Evolutionary conservation across 75 land plant genomes (phyloP), one percentile per base, ranked within the genome.

Genomic region (Adiantum capillusveneris): DNA sequence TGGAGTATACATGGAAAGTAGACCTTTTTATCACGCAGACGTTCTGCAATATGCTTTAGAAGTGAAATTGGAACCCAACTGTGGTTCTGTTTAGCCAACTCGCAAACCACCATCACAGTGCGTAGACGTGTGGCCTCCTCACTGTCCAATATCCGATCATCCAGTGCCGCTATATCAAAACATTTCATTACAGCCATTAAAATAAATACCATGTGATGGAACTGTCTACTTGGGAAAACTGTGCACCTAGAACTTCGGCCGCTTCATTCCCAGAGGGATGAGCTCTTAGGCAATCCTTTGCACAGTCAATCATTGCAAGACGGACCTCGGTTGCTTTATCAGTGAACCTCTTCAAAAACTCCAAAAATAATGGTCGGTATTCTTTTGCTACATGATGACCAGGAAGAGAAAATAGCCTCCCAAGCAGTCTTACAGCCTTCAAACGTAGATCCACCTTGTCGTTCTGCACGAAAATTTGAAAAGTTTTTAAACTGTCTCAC

Each of bases 1-100:
- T 1, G 26, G 20, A 14, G 58, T 17, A 44, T 61, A 1, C 53
- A 22, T 13, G 1, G n/a, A n/a, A n/a, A n/a, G n/a, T n/a, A 14
- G 29, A 95, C 99, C 99, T 84, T 90, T 59, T 84, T 95, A 64
- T 95, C 99, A 43, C 99, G 91, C 31, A 95, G 80, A 16, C 99
- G 60, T 36, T 84, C 87, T 26, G 82, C 67, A 57, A 74, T 82
- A 34, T 68, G 57, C 39, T 58, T 59, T 29, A 90, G 60, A 51
- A 84, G 26, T 28, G 80, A 73, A 31, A 63, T 25, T 18, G 83
- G 83, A 41, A 80, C 56, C 55, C 50, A 67, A 61, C 61, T 81
- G 6, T 61, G 65, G 55, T 78, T 80, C 30, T 63, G 48, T 36
- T 57, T 77, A 30, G 81, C 88, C 22, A 95, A 48, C 50, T 90